A percentile compares a stretch with the other conserved stretches of the same genome.
Conservation (phyloP, 2,329 filamentous ascomycete genomes). For the Ascochyta fabae region DNA sequence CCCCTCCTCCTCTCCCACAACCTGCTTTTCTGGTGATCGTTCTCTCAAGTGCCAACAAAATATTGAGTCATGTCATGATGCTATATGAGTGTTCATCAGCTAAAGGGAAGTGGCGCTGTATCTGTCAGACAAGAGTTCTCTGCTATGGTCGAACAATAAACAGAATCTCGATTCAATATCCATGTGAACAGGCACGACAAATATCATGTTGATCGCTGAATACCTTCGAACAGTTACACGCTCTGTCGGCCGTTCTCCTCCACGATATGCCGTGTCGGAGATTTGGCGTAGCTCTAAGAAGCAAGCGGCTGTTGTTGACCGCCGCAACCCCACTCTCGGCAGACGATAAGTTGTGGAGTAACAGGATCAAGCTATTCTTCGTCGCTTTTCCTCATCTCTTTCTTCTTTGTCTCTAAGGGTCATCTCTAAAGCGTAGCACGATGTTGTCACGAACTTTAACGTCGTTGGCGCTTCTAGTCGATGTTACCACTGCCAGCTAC, state of each 20-base stretch:
- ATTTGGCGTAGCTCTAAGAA: constrained; percentile 2
- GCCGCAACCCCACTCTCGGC: constrained; percentile 15
- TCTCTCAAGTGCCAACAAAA: too few species aligned
- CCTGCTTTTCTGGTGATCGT: background rate
- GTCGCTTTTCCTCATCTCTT: background rate
- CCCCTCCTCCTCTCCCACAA: background rate
- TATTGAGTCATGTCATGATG: background rate
- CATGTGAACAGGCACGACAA: background rate
- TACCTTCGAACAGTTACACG: background rate
- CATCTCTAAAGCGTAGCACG: too few species aligned
- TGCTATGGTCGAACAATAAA: background rate
- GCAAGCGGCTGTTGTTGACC: constrained; percentile 2
- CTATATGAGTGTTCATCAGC: too few species aligned
- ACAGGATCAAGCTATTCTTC: background rate
- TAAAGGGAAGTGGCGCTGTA: background rate
- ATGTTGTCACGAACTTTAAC: constrained; percentile 14
- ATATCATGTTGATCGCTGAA: too few species aligned
- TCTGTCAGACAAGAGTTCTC: background rate
- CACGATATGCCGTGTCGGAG: constrained; percentile 5
- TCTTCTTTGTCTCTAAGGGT: background rate
- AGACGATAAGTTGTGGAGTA: constrained; percentile 3
- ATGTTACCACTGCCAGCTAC: constrained; percentile 50
- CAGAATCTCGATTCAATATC: background rate
- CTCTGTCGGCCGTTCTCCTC: background rate
- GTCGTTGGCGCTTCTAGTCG: constrained; percentile 16